phyloP scores from a whole-genome alignment of 345 rosid species.

The Hypericum perforatum region DNA sequence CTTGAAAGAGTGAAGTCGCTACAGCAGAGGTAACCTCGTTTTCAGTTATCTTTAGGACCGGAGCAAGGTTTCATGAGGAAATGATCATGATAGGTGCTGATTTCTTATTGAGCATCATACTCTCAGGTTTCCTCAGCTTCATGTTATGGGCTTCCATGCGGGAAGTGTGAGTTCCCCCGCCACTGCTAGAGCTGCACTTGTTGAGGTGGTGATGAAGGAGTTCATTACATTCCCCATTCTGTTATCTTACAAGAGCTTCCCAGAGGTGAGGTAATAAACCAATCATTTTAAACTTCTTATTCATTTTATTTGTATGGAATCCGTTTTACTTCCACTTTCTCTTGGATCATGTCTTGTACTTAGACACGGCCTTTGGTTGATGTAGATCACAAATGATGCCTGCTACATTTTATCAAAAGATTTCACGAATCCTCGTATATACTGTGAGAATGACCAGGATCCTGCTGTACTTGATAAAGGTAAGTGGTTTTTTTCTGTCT shows the following conservation, averaged over 20 bases:
- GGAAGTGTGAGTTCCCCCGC: conserved; percentile 32
- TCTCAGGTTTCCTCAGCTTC: conserved; percentile 54
- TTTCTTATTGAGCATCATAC: conserved; percentile 2
- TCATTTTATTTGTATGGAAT: too few species aligned
- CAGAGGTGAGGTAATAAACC: conserved; percentile 29
- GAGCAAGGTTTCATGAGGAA: conserved; percentile 7
- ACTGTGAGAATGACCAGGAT: conserved; percentile 42
- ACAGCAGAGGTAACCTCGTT: conserved; percentile 54
- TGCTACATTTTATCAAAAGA: conserved; percentile 49
- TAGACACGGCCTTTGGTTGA: conserved; percentile 8
- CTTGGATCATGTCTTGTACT: not conserved
- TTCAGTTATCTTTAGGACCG: conserved; percentile 1
- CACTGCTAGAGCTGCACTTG: conserved; percentile 33
- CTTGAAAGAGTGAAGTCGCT: conserved; percentile 60
- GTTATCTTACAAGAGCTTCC: conserved; percentile 39
- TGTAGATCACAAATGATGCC: conserved; percentile 41
- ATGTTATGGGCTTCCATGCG: conserved; percentile 47
- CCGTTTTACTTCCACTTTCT: too few species aligned
- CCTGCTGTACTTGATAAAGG: conserved; percentile 52
- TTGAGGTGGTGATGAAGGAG: conserved; percentile 52
- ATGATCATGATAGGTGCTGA: conserved; percentile 1
- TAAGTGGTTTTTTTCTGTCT: conserved; percentile 13
- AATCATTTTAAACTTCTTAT: not conserved
- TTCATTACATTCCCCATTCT: conserved; percentile 70
- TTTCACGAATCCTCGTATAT: conserved; percentile 42